Base-by-base conservation (phyloP, 1,139 yeast species). In the Scheffersomyces parashehatae region DNA sequence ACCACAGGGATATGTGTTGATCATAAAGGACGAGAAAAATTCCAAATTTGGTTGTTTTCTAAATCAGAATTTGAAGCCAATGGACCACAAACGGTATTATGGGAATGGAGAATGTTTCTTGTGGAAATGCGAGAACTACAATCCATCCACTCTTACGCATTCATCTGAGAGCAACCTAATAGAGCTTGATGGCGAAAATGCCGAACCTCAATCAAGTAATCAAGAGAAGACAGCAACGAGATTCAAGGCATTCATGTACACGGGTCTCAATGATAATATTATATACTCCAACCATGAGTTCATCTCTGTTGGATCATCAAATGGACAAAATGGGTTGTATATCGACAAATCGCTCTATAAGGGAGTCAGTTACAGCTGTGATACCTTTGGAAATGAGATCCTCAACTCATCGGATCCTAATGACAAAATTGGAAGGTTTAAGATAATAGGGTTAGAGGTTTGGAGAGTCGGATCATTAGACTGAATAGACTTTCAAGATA, bases 61-160 rank as follows among this genome's bases (percentile, higher is more conserved):
- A 42, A 93, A 89, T 62, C 97, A 89, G 52, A 74, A 80, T 45
- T 76, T 87, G 45, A 82, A 78, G 48, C 85, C 90, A 4, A 75
- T 83, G 53, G 90, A 85, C 39, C 82, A 82, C 40, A 79, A 79
- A 56, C 73, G 90, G 45, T 93, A 84, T 65, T 87, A 84, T 55
- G 99, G 99, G 2, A 91, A 90, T 63, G 97, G 98, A 1, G 97
- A 93, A 62, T 89, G 98, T 58, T 90, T 91, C 56, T 73, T 93
- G 30, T 93, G 97, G 97, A 88, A 86, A 55, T 60, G 76, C 31
- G 85, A 81, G 41, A 53, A 47, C 41, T 58, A 50, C 41, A 57
- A 57, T 36, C 60, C 59, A 15, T 42, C 48, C 15, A 52, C 53
- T 35, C 43, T 58, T 26, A 5, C 15, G 20, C 38, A 31, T 31